Evolutionary conservation across 768 basidiomycete genomes (phyloP).

Genomic region (Tulasnella calospora): DNA sequence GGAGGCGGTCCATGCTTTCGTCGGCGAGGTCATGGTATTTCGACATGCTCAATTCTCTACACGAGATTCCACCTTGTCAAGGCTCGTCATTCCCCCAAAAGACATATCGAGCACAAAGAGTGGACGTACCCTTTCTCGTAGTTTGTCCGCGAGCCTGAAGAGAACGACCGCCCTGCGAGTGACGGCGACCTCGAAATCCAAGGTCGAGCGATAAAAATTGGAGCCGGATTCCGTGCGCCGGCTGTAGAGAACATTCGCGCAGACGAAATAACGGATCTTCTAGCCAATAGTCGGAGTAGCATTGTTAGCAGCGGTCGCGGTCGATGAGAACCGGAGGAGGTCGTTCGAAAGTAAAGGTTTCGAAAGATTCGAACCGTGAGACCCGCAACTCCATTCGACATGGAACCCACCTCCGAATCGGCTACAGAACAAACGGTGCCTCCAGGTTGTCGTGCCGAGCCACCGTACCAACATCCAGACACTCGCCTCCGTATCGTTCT

Average conservation of each 20-base stretch:
- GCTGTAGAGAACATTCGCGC: background rate
- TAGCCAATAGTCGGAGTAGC: background rate
- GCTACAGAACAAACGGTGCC: background rate
- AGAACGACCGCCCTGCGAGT: background rate
- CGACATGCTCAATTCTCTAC: constrained; percentile 53
- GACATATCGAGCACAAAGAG: background rate
- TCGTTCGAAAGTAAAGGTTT: background rate
- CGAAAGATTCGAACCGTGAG: constrained; percentile 11
- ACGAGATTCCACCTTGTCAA: constrained; percentile 5
- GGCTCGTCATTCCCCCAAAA: background rate
- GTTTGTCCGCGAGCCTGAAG: background rate
- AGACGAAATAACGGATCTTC: background rate
- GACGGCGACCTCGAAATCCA: background rate
- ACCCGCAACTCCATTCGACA: background rate
- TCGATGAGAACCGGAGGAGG: background rate
- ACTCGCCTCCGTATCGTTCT: constrained; percentile 58
- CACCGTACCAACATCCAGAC: constrained; percentile 21
- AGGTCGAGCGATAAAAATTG: background rate
- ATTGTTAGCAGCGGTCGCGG: background rate
- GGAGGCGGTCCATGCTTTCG: constrained; percentile 65
- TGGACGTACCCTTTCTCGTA: constrained; percentile 7
- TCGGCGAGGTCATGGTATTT: constrained; percentile 71
- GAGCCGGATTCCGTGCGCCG: background rate
- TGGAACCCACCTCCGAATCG: background rate
- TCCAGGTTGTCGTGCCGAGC: background rate